phyloP scores from a whole-genome alignment of 75 land plant genomes.

The Cupressus sempervirens region DNA sequence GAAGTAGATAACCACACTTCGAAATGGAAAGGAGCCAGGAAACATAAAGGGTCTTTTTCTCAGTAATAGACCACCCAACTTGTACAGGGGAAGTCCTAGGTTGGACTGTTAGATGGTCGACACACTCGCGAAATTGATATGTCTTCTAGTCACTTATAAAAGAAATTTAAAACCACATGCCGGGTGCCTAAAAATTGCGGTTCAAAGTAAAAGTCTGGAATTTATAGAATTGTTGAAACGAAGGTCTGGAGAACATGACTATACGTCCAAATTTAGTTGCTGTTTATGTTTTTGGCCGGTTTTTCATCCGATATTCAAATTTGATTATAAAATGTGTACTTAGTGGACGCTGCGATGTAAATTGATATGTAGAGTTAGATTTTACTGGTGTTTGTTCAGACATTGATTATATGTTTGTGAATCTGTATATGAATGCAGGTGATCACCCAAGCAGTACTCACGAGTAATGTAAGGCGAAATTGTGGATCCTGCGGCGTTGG shows the following conservation, averaged over 20 bases:
- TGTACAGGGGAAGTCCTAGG: not conserved
- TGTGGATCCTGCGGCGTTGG: slow-evolving; percentile 70
- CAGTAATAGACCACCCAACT: not conserved
- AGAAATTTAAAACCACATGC: not conserved
- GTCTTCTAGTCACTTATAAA: not conserved
- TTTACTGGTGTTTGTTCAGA: not conserved
- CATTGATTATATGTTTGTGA: not conserved
- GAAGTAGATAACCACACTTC: not conserved
- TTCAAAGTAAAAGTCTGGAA: not conserved
- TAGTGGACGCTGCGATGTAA: not conserved
- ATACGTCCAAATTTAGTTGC: not conserved
- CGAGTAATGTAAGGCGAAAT: slow-evolving; percentile 37
- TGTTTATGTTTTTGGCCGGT: too few species aligned
- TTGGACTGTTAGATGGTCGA: not conserved
- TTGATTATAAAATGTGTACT: not conserved
- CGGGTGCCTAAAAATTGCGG: not conserved
- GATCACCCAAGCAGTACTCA: slow-evolving; percentile 38
- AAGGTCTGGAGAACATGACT: not conserved
- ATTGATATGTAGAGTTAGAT: not conserved
- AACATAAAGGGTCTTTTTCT: not conserved
- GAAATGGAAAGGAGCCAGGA: not conserved
- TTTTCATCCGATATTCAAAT: not conserved
- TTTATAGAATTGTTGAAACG: not conserved
- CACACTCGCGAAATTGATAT: not conserved
- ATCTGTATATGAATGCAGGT: slow-evolving; percentile 33